phyloP scores from a whole-genome alignment of 768 basidiomycete genomes.

The Macrolepiota fuliginosa region DNA sequence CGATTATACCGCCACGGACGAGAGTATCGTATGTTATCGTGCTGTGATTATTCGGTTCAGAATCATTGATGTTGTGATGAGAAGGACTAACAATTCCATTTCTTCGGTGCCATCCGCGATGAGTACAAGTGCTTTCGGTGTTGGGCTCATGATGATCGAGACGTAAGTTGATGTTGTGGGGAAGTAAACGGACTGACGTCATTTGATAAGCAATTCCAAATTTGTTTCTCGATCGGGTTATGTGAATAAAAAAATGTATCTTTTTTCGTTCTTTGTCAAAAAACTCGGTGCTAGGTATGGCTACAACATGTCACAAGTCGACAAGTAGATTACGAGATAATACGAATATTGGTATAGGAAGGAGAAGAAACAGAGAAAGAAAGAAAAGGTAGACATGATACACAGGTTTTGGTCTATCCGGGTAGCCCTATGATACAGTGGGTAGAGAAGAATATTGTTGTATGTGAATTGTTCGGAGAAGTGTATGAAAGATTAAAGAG shows the following conservation, averaged over 20 bases:
- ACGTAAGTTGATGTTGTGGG: not conserved
- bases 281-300: not conserved
- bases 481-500: not conserved
- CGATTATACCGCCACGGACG: constrained; percentile 67
- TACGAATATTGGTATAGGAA: not conserved
- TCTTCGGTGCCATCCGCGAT: constrained; percentile 85
- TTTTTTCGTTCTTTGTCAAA: too few relatives aligned
- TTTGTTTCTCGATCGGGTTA: not conserved
- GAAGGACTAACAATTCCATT: constrained; percentile 75
- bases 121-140: constrained; percentile 65
- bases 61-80: not conserved
- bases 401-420: constrained; percentile 7
- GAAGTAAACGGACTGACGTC: not conserved
- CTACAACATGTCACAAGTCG: constrained; percentile 3
- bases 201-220: not conserved
- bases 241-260: too few relatives aligned
- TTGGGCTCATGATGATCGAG: constrained; percentile 12
- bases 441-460: not conserved
- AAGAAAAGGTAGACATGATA: not conserved
- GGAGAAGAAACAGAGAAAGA: not conserved
- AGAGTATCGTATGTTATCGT: constrained; percentile 83
- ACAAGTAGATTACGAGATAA: not conserved
- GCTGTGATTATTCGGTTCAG: constrained; percentile 34
- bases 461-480: not conserved
- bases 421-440: constrained; percentile 12